These are phyloP conservation scores for Penicillium coffeae DNA, from an alignment of 495 filamentous ascomycete species.

Conservation along the genomic window DNA sequence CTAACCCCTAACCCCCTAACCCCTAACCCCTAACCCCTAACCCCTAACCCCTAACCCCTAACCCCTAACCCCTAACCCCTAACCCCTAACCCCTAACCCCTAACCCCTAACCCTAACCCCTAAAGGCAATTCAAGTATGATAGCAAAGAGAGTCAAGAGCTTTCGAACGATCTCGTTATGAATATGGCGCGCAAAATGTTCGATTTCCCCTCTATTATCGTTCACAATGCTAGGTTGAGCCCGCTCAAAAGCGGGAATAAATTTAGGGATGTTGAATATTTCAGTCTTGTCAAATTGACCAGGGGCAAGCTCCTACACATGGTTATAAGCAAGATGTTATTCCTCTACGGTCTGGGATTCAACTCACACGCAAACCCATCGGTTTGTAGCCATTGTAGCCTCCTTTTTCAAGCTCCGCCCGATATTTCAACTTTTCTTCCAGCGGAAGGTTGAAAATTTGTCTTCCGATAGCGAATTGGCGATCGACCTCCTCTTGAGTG, in stretches of 20 bases:
- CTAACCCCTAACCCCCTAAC: no score
- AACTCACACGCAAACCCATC: conserved; percentile 9
- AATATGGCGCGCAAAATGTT: conserved; percentile 43
- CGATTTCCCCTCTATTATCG: conserved; percentile 43
- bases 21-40: no score
- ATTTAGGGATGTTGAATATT: conserved; percentile 53
- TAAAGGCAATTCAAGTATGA: conserved; percentile 51
- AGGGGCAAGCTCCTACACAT: conserved; percentile 18
- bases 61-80: no score
- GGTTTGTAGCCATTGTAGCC: conserved; percentile 40
- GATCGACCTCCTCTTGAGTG: conserved; percentile 44
- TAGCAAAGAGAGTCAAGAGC: conserved; percentile 46
- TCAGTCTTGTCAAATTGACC: conserved; percentile 49
- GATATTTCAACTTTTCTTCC: conserved; percentile 45
- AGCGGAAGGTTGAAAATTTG: conserved; percentile 46
- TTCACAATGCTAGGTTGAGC: conserved; percentile 41
- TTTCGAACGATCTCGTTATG: conserved; percentile 44
- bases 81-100: no score
- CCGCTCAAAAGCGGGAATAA: conserved; percentile 39
- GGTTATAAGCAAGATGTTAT: not conserved
- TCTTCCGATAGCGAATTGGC: conserved; percentile 50
- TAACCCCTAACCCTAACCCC: no score
- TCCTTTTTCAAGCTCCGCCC: conserved; percentile 39
- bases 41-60: no score
- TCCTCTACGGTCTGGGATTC: not conserved